Base-by-base conservation (phyloP, 2,329 filamentous ascomycete genomes). In the Tolypocladium capitatum region DNA sequence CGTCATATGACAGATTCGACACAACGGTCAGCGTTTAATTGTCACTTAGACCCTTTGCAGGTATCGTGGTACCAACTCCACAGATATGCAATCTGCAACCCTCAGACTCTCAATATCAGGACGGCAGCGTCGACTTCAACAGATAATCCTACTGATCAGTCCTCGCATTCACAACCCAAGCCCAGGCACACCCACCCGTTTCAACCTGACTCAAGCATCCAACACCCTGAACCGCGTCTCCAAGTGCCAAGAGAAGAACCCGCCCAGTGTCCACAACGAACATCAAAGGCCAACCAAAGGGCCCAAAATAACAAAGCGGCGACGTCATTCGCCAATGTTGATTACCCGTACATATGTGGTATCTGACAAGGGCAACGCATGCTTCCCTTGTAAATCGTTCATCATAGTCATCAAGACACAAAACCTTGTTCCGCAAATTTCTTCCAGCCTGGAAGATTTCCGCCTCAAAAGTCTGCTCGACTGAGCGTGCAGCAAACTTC, bases 311-410 rank as follows among this genome's bases (percentile, higher is more conserved):
- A 30, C 8, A 44, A n/a, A 24, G 18, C 16, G 28, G 18, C 18
- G 14, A 27, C 21, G 20, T 16, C 18, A 24, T 7, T 32, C 31
- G 43, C 43, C 32, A 28, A 28, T 34, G 21, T 21, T 32, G 27
- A 42, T 18, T 14, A 46, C 40, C 46, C 46, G 42, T 58, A 56
- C 52, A 58, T 46, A 43, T 36, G 46, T 60, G 56, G 56, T 60
- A 60, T 61, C 54, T 51, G 53, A 56, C 55, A 61, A 45, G 31
- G 43, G 32, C 41, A 46, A 46, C 47, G 51, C 43, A 42, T 45
- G 43, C 43, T 47, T 45, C 45, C 42, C 49, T 45, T 27, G 24
- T 36, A 40, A 34, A 30, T 48, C 30, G 40, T 43, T 31, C 45
- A 45, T 46, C 45, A 28, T 45, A 46, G 49, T 52, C 46, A 47